Evolutionary conservation across 352 stramenopile genomes (phyloP), one percentile per base, ranked within the genome.

Genomic region (Phytophthora cactorum): DNA sequence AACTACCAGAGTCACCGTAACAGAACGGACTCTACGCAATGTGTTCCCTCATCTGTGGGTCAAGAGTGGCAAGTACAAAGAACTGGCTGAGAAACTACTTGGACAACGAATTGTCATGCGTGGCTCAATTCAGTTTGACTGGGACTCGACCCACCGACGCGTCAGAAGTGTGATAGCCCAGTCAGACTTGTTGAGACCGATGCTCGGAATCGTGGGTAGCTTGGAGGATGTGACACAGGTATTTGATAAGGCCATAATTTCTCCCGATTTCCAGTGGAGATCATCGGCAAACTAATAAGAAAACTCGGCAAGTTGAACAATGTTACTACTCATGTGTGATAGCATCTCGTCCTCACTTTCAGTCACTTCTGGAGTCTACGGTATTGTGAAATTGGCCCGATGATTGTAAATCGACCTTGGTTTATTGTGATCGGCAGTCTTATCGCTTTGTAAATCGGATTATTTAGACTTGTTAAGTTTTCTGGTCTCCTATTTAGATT

Each of bases 101-200:
- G 28, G 12, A 3, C 45, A 41, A 17, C 11, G 52, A 27, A 22
- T 59, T 28, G 36, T 50, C 36, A 39, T 59, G 38, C 25, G 36
- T 9, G 38, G 56, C 5, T 51, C 34, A 22, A 52, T 51, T 31
- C 56, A 28, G 6, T 63, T 65, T 17, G 58, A 52, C 2, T 65
- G 58, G 58, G 47, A 58, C 22, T 4, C 8, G 4, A n/a, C 14
- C 0, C 43, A 32, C 10, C 15, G 36, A 12, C 56, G 56, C 2
- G 45, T 56, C 4, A 36, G 3, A 7, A 38, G 32, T 32, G n/a
- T 63, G 22, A 28, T 39, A 12, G 29, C 11, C 5, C 10, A 51
- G 9, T 29, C 25, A 8, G 56, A 63, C n/a, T 22, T 65, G 36
- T 22, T 65, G 14, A 65, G 14, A n/a, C 58, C 58, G 2, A 51